These are phyloP conservation scores for Pinus taeda DNA, from an alignment of 75 land plant genomes.

Conservation along the genomic window DNA sequence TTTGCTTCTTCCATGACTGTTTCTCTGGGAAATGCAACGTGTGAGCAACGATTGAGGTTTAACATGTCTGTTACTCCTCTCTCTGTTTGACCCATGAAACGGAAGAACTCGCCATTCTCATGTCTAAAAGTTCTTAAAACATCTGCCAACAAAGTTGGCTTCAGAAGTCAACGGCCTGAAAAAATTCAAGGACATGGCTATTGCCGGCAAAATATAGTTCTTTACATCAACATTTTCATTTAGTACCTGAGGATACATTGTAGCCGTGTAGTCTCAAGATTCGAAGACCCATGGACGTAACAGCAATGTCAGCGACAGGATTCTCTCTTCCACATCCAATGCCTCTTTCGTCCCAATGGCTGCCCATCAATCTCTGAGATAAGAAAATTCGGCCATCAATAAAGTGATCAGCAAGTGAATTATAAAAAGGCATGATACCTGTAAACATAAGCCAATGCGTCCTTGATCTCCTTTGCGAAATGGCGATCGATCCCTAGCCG, in stretches of 20 bases:
- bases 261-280: conserved; percentile 22
- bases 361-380: not conserved
- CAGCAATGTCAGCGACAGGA: conserved; percentile 23
- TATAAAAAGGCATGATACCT: conserved; percentile 6
- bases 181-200: not conserved
- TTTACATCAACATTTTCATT: not conserved
- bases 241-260: conserved; percentile 21
- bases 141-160: not conserved
- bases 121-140: conserved; percentile 15
- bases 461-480: conserved; percentile 18
- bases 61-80: conserved; percentile 25
- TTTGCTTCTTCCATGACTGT: conserved; percentile 22
- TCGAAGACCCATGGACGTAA: conserved; percentile 24
- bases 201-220: not conserved
- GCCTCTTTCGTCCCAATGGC: conserved; percentile 26
- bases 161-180: not conserved
- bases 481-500: conserved; percentile 33
- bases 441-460: conserved; percentile 20
- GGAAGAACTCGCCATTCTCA: conserved; percentile 19
- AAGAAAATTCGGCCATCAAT: not conserved
- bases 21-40: conserved; percentile 20
- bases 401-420: not conserved
- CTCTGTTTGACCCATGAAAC: conserved; percentile 25
- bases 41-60: conserved; percentile 21
- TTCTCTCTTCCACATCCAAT: conserved; percentile 28